phyloP scores from a whole-genome alignment of 1,284 basidiomycete genomes.

The Puccinia novopanici region DNA sequence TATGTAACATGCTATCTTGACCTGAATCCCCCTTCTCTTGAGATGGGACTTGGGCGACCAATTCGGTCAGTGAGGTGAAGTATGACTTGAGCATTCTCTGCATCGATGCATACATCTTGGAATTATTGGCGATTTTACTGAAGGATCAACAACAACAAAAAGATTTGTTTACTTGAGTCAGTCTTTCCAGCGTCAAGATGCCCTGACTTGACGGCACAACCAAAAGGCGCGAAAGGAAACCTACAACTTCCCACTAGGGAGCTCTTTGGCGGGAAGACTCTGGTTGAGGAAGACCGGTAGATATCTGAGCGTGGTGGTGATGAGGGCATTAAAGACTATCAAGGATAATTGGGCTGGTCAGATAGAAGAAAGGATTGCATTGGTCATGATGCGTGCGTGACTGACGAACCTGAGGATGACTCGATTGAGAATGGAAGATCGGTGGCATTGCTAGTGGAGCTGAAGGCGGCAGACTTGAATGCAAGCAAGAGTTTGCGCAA shows the following conservation, averaged over 20 bases:
- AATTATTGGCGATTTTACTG: constrained; percentile 67
- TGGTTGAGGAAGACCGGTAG: constrained; percentile 85
- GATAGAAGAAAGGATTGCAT: background rate
- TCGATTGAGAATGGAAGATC: constrained; percentile 76
- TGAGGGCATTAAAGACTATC: constrained; percentile 85
- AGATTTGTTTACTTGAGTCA: background rate
- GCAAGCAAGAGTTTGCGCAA: constrained; percentile 82
- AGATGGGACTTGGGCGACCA: constrained; percentile 75
- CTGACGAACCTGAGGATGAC: constrained; percentile 67
- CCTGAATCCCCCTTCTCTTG: constrained; percentile 57
- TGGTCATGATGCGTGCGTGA: background rate
- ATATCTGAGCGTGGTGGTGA: constrained; percentile 83
- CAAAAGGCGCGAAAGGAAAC: constrained; percentile 57
- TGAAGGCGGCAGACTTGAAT: constrained; percentile 82
- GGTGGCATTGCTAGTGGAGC: constrained; percentile 65
- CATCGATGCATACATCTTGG: constrained; percentile 65
- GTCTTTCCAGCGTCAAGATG: background rate
- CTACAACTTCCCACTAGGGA: constrained; percentile 79
- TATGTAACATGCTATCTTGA: constrained; percentile 63
- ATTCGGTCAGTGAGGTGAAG: constrained; percentile 78
- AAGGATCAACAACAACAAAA: constrained; percentile 23
- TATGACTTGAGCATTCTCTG: constrained; percentile 86
- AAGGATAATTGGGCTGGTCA: background rate
- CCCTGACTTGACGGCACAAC: background rate
- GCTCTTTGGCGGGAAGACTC: constrained; percentile 82